Base-by-base conservation (phyloP, 495 filamentous ascomycete species). In the Penicillium daleae region DNA sequence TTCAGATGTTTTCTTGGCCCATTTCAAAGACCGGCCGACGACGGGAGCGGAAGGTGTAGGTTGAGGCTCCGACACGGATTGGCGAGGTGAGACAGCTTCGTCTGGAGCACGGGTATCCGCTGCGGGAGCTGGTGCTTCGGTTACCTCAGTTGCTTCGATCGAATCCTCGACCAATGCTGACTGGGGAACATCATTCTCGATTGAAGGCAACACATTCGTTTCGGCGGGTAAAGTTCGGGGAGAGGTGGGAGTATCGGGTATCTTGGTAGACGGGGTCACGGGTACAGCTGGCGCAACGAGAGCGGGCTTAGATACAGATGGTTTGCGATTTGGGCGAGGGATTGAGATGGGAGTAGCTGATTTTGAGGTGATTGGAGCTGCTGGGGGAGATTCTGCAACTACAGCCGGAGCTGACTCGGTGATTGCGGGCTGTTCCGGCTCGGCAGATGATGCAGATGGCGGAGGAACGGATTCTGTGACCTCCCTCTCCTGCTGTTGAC, bases 251-350 rank as follows among this genome's bases (percentile, higher is more conserved):
- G 50, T 46, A 27, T 69, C 62, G 17, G 57, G 44, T 24, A 65
- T 51, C 4, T 60, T n/a, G 26, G 46, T 55, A 46, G 60, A 56
- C 29, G 61, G 48, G 15, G 56, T 48, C 12, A 54, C 32, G 24
- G 62, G 27, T 22, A 54, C 31, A 31, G 10, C 37, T 7, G 37
- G 19, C 9, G 58, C 26, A 21, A 49, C 35, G 10, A 19, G 6
- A 2, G 22, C 32, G 7, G 55, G n/a, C n/a, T 33, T 52, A 15
- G 72, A 53, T 12, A 73, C 33, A 50, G 72, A 67, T 49, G 61
- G 56, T 56, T 72, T 78, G 31, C 63, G 68, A 27, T 74, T 76
- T 0, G 74, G 71, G 3, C n/a, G 64, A 57, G 74, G 72, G 22
- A 75, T 67, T 9, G 75, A 67, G 46, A 75, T 70, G 27, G 72